These are phyloP conservation scores for Saturnispora halmiae DNA, from an alignment of 805 yeast species.

Conservation along the genomic window DNA sequence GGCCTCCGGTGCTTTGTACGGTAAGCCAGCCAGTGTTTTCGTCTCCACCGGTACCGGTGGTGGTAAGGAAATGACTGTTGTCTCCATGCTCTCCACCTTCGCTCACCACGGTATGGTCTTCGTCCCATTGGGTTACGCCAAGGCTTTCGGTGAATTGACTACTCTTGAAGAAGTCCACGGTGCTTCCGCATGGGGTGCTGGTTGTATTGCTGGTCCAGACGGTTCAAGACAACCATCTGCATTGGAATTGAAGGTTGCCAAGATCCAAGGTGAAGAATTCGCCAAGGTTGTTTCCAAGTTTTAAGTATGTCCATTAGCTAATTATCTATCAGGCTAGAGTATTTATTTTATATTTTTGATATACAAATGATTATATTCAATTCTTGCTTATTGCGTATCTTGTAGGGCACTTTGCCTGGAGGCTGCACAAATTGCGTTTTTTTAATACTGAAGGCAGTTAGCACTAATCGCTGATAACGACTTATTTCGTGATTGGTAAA, in stretches of 20 bases:
- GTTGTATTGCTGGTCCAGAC: constrained; percentile 66
- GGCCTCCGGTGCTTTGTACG: constrained; percentile 64
- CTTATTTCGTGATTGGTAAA: too few relatives aligned
- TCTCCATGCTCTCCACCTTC: constrained; percentile 53
- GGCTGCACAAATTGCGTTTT: too few relatives aligned
- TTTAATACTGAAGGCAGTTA: too few relatives aligned
- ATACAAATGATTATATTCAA: neutral
- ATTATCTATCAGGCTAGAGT: neutral
- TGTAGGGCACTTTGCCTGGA: too few relatives aligned
- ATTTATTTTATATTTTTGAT: neutral
- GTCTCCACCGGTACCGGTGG: constrained; percentile 76
- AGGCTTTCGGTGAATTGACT: constrained; percentile 43
- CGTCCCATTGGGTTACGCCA: constrained; percentile 70
- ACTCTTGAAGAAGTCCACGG: constrained; percentile 64
- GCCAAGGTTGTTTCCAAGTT: constrained; percentile 32
- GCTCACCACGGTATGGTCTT: constrained; percentile 76
- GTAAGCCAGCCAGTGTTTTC: constrained; percentile 69
- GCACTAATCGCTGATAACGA: too few relatives aligned
- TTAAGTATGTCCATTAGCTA: neutral
- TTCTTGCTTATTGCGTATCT: too few relatives aligned
- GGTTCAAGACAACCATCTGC: constrained; percentile 63
- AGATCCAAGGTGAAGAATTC: constrained; percentile 61
- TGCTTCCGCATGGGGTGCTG: constrained; percentile 84
- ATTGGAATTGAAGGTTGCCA: constrained; percentile 55
- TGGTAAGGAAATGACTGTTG: constrained; percentile 69